Conservation (phyloP, 163 green algal species). For the Scenedesmus sp. region DNA sequence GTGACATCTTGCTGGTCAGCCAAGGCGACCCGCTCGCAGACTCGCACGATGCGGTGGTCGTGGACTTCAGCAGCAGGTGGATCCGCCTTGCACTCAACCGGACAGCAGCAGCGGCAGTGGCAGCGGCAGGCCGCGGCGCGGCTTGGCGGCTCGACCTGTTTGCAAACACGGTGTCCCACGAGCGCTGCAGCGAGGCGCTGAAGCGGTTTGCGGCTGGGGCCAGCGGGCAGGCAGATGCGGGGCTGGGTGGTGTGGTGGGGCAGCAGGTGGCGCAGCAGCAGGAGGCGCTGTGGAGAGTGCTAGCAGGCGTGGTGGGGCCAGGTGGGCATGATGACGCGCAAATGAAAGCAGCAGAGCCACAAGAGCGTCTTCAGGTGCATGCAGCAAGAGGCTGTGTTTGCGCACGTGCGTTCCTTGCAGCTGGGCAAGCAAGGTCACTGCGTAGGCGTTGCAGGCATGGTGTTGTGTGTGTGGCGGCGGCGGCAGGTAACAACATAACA, state of each 20-base stretch:
- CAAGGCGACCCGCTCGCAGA: conserved; percentile 41
- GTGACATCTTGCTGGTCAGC: conserved; percentile 71
- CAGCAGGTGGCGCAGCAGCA: conserved; percentile 17
- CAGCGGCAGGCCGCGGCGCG: conserved; percentile 11
- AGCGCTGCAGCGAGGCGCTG: conserved; percentile 56
- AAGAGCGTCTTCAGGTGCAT: no score
- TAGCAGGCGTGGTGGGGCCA: conserved; percentile 46
- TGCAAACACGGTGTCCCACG: conserved; percentile 68
- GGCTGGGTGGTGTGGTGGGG: neutral
- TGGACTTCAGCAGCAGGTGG: conserved; percentile 68
- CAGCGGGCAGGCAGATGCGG: neutral
- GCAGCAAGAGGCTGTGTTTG: no score
- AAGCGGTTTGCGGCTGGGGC: conserved; percentile 49
- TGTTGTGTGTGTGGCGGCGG: no score
- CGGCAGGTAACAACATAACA: no score
- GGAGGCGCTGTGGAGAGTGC: conserved; percentile 49
- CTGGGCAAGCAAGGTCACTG: no score
- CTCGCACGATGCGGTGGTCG: conserved; percentile 61
- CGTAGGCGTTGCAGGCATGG: no score
- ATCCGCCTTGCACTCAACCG: conserved; percentile 61
- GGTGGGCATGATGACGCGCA: no score
- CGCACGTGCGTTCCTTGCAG: no score
- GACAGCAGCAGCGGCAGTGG: conserved; percentile 43
- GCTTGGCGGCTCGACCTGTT: conserved; percentile 70
- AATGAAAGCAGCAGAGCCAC: no score